These are phyloP conservation scores for Aspergillus versicolor DNA, from an alignment of 2,329 filamentous ascomycete species.

Conservation along the genomic window DNA sequence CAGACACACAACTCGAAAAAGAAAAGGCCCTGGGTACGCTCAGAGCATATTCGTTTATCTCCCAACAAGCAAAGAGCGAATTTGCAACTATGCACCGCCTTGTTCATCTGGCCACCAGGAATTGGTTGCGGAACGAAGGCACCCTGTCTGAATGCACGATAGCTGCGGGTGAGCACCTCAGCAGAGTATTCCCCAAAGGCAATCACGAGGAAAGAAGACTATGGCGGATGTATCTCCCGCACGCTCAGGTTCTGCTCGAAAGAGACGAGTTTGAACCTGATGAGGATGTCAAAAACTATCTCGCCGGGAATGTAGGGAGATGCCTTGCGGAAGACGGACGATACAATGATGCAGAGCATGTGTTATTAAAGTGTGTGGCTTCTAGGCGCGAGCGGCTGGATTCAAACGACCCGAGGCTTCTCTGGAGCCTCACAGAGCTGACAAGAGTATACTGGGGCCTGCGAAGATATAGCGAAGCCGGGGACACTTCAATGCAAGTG, in stretches of 20 bases:
- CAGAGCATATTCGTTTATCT: slow-evolving; percentile 23
- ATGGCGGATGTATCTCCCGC: slow-evolving; percentile 13
- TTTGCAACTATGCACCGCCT: slow-evolving; percentile 29
- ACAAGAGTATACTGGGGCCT: background rate
- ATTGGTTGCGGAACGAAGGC: slow-evolving; percentile 23
- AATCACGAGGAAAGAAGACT: slow-evolving; percentile 12
- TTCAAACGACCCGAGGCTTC: too few relatives aligned
- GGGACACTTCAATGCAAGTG: background rate
- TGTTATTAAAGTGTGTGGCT: too few relatives aligned
- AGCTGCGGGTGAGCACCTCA: slow-evolving; percentile 4
- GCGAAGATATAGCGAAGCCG: background rate
- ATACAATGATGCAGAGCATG: slow-evolving; percentile 14
- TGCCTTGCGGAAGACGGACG: slow-evolving; percentile 19
- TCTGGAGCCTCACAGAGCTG: background rate
- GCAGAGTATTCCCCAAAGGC: slow-evolving; percentile 8
- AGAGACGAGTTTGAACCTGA: background rate
- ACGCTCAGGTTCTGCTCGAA: background rate
- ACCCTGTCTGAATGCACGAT: background rate
- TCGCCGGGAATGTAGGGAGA: background rate
- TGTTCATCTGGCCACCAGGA: slow-evolving; percentile 29
- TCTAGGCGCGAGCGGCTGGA: too few relatives aligned
- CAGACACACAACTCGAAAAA: background rate
- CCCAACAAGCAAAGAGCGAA: background rate
- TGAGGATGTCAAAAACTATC: background rate
- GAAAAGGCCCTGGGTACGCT: slow-evolving; percentile 24